Percentiles rank a stretch among this genome's conserved stretches.
Conservation (phyloP, 345 rosid genomes). For the Rhizophora mangle region DNA sequence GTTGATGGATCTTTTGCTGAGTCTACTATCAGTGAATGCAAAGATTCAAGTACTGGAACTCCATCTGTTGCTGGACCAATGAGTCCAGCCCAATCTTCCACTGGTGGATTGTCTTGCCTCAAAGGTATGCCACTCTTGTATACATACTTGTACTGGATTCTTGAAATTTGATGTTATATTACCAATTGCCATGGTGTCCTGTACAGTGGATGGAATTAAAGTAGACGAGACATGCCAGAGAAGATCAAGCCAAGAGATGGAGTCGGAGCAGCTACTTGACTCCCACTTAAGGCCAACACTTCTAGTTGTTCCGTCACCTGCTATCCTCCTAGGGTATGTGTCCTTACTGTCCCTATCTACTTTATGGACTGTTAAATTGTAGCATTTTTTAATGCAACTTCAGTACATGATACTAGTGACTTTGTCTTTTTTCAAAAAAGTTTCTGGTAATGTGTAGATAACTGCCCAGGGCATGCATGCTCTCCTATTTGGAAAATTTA, state of each 20-base stretch:
- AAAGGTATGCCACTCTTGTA: constrained; percentile 37
- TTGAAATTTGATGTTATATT: constrained; percentile 8
- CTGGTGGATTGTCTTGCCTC: constrained; percentile 52
- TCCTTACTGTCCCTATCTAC: constrained; percentile 1
- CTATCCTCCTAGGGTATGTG: constrained; percentile 91
- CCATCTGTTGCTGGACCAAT: constrained; percentile 52
- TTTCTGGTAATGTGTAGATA: too few relatives aligned
- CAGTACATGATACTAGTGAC: too few relatives aligned
- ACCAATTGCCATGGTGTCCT: constrained; percentile 33
- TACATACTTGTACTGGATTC: constrained; percentile 1
- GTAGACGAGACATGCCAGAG: constrained; percentile 67
- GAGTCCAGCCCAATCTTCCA: constrained; percentile 54
- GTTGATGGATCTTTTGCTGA: constrained; percentile 78
- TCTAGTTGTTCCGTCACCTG: constrained; percentile 84
- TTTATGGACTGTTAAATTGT: neutral
- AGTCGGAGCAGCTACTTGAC: constrained; percentile 52
- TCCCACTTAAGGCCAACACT: constrained; percentile 62
- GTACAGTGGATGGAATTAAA: constrained; percentile 56
- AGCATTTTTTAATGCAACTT: neutral
- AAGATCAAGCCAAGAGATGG: constrained; percentile 65
- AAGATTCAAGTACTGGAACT: constrained; percentile 46
- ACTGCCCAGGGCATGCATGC: too few relatives aligned
- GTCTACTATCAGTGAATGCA: constrained; percentile 68
- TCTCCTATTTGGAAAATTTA: neutral
- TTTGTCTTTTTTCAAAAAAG: too few relatives aligned